Conservation (phyloP, 2,329 filamentous ascomycete genomes). For the Calonectria honghensis region DNA sequence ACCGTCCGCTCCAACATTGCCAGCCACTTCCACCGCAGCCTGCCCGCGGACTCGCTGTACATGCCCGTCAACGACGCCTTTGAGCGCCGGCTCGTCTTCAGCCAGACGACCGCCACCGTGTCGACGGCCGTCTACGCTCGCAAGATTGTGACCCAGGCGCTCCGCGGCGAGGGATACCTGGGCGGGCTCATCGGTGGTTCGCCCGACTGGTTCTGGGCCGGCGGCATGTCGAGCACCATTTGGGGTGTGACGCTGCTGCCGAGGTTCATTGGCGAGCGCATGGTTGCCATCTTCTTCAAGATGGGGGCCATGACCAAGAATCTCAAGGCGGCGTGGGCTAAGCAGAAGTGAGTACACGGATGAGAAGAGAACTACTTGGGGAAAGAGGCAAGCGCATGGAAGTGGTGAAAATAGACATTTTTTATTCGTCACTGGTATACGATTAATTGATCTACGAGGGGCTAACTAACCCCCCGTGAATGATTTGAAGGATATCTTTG, state of each 20-base stretch:
- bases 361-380: neutral
- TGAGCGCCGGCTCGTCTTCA: slow-evolving; percentile 67
- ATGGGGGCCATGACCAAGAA: slow-evolving; percentile 52
- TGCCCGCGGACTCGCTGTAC: slow-evolving; percentile 70
- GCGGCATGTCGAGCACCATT: slow-evolving; percentile 55
- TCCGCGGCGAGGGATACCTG: slow-evolving; percentile 62
- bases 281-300: slow-evolving; percentile 56
- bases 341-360: slow-evolving; percentile 40
- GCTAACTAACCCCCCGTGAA: neutral
- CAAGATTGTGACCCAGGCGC: slow-evolving; percentile 64
- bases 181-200: slow-evolving; percentile 58
- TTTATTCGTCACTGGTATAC: neutral
- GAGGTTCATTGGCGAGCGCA: slow-evolving; percentile 55
- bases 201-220: slow-evolving; percentile 60
- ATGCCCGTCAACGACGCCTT: slow-evolving; percentile 67
- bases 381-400: neutral
- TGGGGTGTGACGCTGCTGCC: slow-evolving; percentile 56
- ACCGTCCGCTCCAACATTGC: slow-evolving; percentile 72
- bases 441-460: slow-evolving; percentile 22
- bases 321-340: slow-evolving; percentile 51
- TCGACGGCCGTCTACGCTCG: slow-evolving; percentile 66
- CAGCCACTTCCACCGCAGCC: slow-evolving; percentile 60
- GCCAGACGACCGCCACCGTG: slow-evolving; percentile 68
- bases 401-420: neutral
- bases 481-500: slow-evolving; percentile 5